Percentiles rank a stretch among this genome's conserved stretches.
Evolutionary conservation across 768 basidiomycete genomes (phyloP).

Genomic region (Clitopilus hobsonii): DNA sequence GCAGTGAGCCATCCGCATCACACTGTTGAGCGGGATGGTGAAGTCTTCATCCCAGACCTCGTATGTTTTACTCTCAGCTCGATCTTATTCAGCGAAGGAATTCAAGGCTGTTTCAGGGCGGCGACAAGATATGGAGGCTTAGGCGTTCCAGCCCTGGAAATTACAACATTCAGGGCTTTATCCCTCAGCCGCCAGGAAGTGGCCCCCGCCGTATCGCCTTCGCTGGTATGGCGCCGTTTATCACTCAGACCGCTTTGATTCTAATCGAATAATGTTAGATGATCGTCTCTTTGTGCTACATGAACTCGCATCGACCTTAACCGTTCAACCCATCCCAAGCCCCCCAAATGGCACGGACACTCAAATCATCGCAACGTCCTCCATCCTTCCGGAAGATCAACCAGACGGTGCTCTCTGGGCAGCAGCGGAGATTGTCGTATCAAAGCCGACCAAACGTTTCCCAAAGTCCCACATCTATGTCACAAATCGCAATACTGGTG

Average conservation of each 20-base stretch:
- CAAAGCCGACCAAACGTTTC: conserved; percentile 40
- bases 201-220: conserved; percentile 59
- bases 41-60: conserved; percentile 59
- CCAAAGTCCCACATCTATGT: conserved; percentile 55
- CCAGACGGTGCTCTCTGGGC: conserved; percentile 38
- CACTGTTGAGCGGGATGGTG: conserved; percentile 45
- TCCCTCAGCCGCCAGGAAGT: conserved; percentile 31
- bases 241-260: background rate
- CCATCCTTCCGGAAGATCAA: conserved; percentile 42
- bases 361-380: conserved; percentile 40
- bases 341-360: conserved; percentile 45
- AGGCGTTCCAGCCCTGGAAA: conserved; percentile 36
- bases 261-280: conserved; percentile 22
- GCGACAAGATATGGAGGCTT: conserved; percentile 62
- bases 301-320: conserved; percentile 52
- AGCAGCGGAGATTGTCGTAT: conserved; percentile 62
- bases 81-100: background rate
- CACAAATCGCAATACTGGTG: conserved; percentile 59
- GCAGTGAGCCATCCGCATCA: conserved; percentile 57
- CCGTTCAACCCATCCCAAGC: conserved; percentile 51
- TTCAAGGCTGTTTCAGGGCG: no score
- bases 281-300: conserved; percentile 49
- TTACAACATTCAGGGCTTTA: conserved; percentile 53
- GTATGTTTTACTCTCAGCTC: conserved; percentile 27
- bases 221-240: conserved; percentile 23